Conservation (phyloP, 148 eudicot genomes). For the Camellia granthamiana region DNA sequence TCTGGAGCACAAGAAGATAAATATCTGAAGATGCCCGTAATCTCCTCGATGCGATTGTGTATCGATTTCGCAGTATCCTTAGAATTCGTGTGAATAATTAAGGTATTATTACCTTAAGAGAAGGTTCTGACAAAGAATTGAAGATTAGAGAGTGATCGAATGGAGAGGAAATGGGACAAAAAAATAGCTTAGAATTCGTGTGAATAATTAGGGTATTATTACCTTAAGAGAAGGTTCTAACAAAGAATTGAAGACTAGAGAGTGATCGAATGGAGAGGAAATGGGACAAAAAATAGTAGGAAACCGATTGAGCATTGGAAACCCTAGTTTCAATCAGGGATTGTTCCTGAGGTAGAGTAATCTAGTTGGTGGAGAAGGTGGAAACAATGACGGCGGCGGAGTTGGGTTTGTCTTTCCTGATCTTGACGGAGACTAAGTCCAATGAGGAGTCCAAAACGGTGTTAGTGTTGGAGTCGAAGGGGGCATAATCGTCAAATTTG, state of each 20-base stretch:
- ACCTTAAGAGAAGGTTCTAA: slow-evolving; percentile 33
- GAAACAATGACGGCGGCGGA: neutral
- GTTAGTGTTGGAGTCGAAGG: neutral
- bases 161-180: neutral
- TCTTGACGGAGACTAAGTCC: slow-evolving; percentile 3
- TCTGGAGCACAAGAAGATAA: slow-evolving; percentile 46
- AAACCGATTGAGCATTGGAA: neutral
- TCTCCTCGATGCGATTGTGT: slow-evolving; percentile 31
- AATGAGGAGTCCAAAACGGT: neutral
- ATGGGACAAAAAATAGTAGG: neutral
- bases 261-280: neutral
- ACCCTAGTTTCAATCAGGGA: neutral
- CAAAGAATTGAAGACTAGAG: slow-evolving; percentile 49
- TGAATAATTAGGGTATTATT: slow-evolving; percentile 44
- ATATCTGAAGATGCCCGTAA: slow-evolving; percentile 49
- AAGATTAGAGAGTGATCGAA: neutral
- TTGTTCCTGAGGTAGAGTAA: neutral
- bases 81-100: slow-evolving; percentile 37
- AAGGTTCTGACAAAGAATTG: slow-evolving; percentile 65
- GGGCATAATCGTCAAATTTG: slow-evolving; percentile 14
- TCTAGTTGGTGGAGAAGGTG: neutral
- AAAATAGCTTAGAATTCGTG: slow-evolving; percentile 15
- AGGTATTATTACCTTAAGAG: slow-evolving; percentile 31
- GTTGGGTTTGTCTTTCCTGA: slow-evolving; percentile 14
- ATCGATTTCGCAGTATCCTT: slow-evolving; percentile 47